Evolutionary conservation across 2,329 filamentous ascomycete species (phyloP), one percentile per base, ranked within the genome.

Genomic region (Talaromyces albobiverticillius): DNA sequence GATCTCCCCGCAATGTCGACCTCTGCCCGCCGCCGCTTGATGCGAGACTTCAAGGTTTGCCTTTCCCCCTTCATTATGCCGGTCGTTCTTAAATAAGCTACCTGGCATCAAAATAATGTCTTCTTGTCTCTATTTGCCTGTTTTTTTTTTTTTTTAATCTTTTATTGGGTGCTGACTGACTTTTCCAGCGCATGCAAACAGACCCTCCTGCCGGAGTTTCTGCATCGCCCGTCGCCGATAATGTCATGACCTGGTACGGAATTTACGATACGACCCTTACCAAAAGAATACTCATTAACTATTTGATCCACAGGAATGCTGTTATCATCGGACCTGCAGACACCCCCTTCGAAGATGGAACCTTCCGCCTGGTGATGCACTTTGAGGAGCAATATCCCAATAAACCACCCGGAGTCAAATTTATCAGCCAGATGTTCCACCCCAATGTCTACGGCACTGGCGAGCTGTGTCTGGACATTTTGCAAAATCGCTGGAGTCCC

Each of bases 331-430:
- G 93, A 9, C 93, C 93, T 36, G 90, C 90, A 57, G 94, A 99
- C 67, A 99, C 94, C 1, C 93, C 94, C 1, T 99, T 97, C 67
- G 94, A 99, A 75, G 94, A 99, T 72, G 94, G 94, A 59, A 99
- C 94, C 20, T 99, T 99, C 72, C 83, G 93, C 61, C 86, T 99
- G 10, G 92, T 97, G 49, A 97, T 99, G 93, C 91, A 96, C 69
- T 99, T 99, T 64, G 94, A 97, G 70, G 94, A 99, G 73, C 92
- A 96, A 67, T 99, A 99, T 66, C 94, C 94, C 26, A 99, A 97
- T 77, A 97, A 97, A 72, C 94, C 94, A 4, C 94, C 94, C 0
- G 89, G 91, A 31, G 94, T 97, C 76, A 97, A 97, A 70, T 99
- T 99, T 72, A 95, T 99, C 71, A 95, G 90, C 73, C 86, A 94